Base-by-base conservation (phyloP, 331 rosid species). In the Rosa hybrid region DNA sequence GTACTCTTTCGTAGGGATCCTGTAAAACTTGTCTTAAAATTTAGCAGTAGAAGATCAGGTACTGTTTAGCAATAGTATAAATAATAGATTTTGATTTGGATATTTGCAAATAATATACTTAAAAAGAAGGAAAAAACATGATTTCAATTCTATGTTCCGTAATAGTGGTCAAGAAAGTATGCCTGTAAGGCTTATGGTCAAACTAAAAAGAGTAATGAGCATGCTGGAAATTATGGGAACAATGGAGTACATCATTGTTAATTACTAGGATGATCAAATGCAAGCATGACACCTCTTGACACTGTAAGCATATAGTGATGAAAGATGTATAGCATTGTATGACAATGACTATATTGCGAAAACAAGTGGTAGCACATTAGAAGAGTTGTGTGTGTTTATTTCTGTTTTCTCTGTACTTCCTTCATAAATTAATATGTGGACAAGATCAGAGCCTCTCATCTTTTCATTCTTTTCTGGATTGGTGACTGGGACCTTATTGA, bases 401-500 rank as follows among this genome's bases (percentile, higher is more conserved):
- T 74, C 11, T 74, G 7, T 54, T n/a, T 17, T 53, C 51, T 23
- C 56, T 38, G 13, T 50, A 38, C 30, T 38, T 73, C 45, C 12
- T 73, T 51, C 7, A 30, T 42, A 41, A 75, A n/a, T 53, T 17
- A 13, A 57, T 38, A 74, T 59, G 57, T 9, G 27, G 39, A 74
- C 39, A 14, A 71, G 46, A 71, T 18, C 53, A 23, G 68, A 73
- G 12, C 17, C 8, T 23, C 42, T 62, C 46, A 17, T 62, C 12
- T 46, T 56, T 62, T 60, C 27, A 42, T 18, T 74, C 17, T 13
- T 63, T 63, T 72, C 49, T 60, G 70, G 81, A 76, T 80, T 81
- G 38, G 80, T 74, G 85, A 78, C 77, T 68, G 48, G 73, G 62
- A 72, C 46, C 74, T 77, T 34, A 70, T 34, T 77, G 76, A 80